Base-by-base conservation (phyloP, 1,139 yeast genomes). In the Debaryomyces fabryi region DNA sequence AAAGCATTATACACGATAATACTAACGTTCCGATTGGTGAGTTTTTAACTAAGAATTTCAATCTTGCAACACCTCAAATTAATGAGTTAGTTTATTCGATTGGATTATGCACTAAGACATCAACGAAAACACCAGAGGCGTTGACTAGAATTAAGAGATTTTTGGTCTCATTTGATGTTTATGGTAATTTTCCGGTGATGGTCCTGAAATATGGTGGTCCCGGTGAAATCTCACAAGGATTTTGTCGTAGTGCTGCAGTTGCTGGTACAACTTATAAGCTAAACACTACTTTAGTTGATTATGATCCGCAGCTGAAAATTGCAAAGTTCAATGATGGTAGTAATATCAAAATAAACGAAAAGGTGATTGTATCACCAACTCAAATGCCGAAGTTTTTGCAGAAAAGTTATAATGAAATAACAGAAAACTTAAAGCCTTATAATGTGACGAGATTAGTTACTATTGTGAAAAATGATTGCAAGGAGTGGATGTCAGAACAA, bases 171-270 rank as follows among this genome's bases (percentile, higher is more conserved):
- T 84, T 90, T 61, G 96, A 92, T 58, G 89, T 92, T 9, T 93
- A 91, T 66, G 99, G 99, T 9, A 86, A 85, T 56, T 95, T 93
- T 77, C 97, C 99, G 1, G 95, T 89, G 20, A 77, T 93, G 72
- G 86, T 86, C 58, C 88, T 96, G 51, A 92, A 90, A 73, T 93
- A 86, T 67, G 99, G 99, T 49, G 96, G 97, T 2, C 95, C 96
- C 0, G 97, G 98, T 43, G 99, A 93, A 68, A 75, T 93, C 30
- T 85, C 96, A 6, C 99, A 93, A 71, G 99, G 97, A 2, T 93
- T 93, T 66, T 92, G 98, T 68, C 81, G 99, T 57, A 87, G 96
- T 51, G 98, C 99, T 4, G 99, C 99, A 12, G 99, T 93, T 52
- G 98, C 96, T 27, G 99, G 98, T 50, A 88, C 97, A 49, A 89